Conservation (phyloP, 495 filamentous ascomycete genomes). For the Opeltia flavorubescens region DNA sequence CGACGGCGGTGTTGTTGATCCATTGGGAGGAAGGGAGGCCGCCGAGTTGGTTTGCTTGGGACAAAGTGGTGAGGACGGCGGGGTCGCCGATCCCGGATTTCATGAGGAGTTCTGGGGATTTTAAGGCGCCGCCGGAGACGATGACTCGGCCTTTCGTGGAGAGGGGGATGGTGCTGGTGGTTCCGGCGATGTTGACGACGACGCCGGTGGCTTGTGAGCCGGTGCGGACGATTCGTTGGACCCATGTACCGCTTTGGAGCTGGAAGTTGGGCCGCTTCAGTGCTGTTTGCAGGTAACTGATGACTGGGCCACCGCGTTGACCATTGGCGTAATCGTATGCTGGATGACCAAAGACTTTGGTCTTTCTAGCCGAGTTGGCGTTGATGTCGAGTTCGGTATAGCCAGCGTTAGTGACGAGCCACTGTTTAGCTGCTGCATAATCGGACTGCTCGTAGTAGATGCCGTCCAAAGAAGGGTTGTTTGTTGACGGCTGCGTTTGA, state of each 20-base stretch:
- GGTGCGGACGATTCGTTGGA: conserved; percentile 48
- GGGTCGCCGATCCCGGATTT: conserved; percentile 45
- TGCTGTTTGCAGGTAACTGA: conserved; percentile 57
- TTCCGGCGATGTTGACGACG: conserved; percentile 48
- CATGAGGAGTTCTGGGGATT: conserved; percentile 59
- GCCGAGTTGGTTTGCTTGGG: conserved; percentile 12
- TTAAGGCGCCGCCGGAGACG: conserved; percentile 55
- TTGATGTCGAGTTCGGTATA: conserved; percentile 52
- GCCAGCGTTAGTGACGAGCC: conserved; percentile 38
- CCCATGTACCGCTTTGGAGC: conserved; percentile 49
- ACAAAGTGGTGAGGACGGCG: conserved; percentile 15
- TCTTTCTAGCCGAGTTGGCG: conserved; percentile 45
- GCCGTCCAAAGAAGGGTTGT: conserved; percentile 51
- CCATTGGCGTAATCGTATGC: conserved; percentile 55
- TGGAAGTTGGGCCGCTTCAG: conserved; percentile 49
- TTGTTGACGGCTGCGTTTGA: conserved; percentile 54
- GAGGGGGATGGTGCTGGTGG: conserved; percentile 43
- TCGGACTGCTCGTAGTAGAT: conserved; percentile 54
- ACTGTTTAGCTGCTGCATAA: conserved; percentile 42
- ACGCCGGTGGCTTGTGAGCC: conserved; percentile 51
- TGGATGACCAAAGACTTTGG: conserved; percentile 49
- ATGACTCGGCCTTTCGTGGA: conserved; percentile 51
- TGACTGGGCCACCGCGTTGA: conserved; percentile 56
- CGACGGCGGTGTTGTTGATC: conserved; percentile 25
- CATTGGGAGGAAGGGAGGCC: conserved; percentile 14